phyloP scores from a whole-genome alignment of 352 stramenopile genomes.

The Plasmopara viticola region DNA sequence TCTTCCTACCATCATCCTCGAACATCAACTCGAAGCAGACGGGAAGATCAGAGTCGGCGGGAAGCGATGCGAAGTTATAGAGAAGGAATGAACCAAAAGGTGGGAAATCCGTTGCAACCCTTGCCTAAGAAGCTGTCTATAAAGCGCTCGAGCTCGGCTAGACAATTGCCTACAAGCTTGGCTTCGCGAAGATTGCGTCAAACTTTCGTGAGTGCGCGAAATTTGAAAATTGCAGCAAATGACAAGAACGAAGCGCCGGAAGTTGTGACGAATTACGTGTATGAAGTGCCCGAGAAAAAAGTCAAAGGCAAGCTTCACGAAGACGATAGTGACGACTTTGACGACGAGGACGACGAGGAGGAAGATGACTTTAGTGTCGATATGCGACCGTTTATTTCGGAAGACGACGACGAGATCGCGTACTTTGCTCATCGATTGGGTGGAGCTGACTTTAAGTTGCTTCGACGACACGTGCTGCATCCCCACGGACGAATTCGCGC shows the following conservation, averaged over 20 bases:
- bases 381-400: constrained; percentile 13
- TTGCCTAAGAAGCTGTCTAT: neutral
- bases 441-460: constrained; percentile 44
- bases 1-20: constrained; percentile 1
- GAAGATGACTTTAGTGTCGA: constrained; percentile 13
- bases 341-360: constrained; percentile 11
- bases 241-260: constrained; percentile 15
- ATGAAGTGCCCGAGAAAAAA: constrained; percentile 27
- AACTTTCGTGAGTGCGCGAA: constrained; percentile 1
- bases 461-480: constrained; percentile 45
- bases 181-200: constrained; percentile 5
- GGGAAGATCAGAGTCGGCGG: constrained; percentile 8
- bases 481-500: constrained; percentile 51
- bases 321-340: constrained; percentile 14
- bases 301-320: constrained; percentile 2
- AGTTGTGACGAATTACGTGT: constrained; percentile 26
- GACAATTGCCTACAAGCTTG: constrained; percentile 6
- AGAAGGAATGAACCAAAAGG: neutral
- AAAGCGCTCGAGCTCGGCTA: constrained; percentile 10
- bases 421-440: constrained; percentile 52
- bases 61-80: neutral
- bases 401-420: constrained; percentile 58
- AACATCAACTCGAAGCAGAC: constrained; percentile 1
- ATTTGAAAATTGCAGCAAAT: constrained; percentile 13
- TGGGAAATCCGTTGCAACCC: too few relatives aligned